Evolutionary conservation across 78 protist species (phyloP), one percentile per base, ranked within the genome.

Genomic region (Ministeria vibrans): DNA sequence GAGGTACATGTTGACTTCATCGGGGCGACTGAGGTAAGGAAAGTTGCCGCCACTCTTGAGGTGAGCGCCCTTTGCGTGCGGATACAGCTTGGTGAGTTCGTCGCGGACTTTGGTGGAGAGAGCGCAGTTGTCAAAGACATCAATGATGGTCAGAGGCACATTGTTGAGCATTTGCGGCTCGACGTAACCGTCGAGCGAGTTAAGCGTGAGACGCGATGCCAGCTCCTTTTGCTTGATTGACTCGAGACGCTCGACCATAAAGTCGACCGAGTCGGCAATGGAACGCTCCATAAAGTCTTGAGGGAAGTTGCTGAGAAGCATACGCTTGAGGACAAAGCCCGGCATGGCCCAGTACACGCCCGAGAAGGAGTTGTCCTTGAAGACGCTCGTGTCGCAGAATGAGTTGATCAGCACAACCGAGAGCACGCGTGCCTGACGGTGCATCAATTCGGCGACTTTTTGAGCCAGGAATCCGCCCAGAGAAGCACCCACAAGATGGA

Each of bases 401-500:
- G 88, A n/a, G 69, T 91, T 91, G 79, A 70, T 62, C 39, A 91
- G 74, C 30, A 88, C 62, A 68, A 91, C 39, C 34, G 92, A 87
- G 13, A 41, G 32, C 45, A 91, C 86, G 44, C 86, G 38, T 34
- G n/a, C 34, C 90, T 87, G n/a, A 66, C 46, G 15, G 34, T 68
- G 32, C 28, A 15, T 41, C 25, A n/a, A 38, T 28, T 81, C 79
- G 59, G 81, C 83, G 59, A 46, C 83, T 30, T 74, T 71, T 80
- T 88, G 91, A 13, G 91, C 88, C 69, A 91, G 70, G 62, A 83
- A 91, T 5, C 92, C 94, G 49, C 92, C 91, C 13, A 91, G 70
- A 11, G 86, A 82, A 0, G 84, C 36, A 34, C 94, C 94, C 15
- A 87, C 81, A 36, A 91, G 41, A 77, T 91, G 94, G 34, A 78